A percentile compares a stretch with the other conserved stretches of the same genome.
These are phyloP conservation scores for Xylariaceae sp. DNA, from an alignment of 2,329 filamentous ascomycete genomes.

Conservation along the genomic window DNA sequence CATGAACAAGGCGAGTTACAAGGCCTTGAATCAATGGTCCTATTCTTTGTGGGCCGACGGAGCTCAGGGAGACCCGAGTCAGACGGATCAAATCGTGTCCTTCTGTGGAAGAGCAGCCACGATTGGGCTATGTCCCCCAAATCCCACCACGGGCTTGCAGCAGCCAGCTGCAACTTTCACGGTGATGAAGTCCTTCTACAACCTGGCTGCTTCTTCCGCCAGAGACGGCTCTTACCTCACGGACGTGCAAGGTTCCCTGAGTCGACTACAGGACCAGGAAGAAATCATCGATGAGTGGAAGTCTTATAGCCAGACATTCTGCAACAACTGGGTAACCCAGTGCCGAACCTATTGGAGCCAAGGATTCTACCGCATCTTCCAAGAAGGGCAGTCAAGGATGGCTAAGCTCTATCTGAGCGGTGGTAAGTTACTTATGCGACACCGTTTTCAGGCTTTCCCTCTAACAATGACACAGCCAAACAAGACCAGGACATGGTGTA, in stretches of 20 bases:
- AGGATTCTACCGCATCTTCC: background rate
- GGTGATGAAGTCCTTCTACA: background rate
- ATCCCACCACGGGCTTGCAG: background rate
- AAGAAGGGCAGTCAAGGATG: background rate
- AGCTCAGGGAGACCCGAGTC: background rate
- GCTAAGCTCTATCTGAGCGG: background rate
- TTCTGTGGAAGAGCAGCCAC: background rate
- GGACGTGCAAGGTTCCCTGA: background rate
- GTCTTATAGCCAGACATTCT: background rate
- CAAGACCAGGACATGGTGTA: background rate
- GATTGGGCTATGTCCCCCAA: background rate
- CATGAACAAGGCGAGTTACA: background rate
- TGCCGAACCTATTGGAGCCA: background rate
- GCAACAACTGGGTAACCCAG: background rate
- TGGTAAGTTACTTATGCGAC: background rate
- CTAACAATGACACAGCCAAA: background rate
- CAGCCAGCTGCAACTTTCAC: background rate
- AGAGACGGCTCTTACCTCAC: background rate
- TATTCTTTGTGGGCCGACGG: background rate
- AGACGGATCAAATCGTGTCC: background rate
- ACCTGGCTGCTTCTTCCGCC: background rate
- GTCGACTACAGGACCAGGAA: background rate
- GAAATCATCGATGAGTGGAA: slow-evolving; percentile 1
- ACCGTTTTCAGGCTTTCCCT: background rate
- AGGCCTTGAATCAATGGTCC: background rate